Evolutionary conservation across 805 yeast genomes (phyloP).

Genomic region (Wickerhamomyces kurtzmanii): DNA sequence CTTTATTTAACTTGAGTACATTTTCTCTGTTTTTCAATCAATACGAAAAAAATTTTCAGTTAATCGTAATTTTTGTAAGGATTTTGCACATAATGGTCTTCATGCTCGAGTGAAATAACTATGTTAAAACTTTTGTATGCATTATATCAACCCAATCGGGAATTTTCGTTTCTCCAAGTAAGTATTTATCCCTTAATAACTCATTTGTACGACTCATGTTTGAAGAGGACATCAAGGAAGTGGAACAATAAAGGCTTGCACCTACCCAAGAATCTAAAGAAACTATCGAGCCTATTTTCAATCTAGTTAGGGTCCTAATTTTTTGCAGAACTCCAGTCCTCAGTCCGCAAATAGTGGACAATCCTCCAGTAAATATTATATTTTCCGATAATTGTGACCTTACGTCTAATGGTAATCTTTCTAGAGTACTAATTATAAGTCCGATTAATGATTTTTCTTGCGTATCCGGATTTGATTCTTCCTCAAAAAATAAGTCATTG

Average conservation of each 20-base stretch:
- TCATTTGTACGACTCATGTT: not conserved
- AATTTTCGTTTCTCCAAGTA: not conserved
- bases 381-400: constrained; percentile 4
- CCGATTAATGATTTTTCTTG: constrained; percentile 6
- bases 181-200: not conserved
- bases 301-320: constrained; percentile 1
- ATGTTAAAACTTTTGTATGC: no score
- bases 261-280: constrained; percentile 17
- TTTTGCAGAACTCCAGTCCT: constrained; percentile 8
- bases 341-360: constrained; percentile 13
- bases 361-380: constrained; percentile 16
- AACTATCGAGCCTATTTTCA: constrained; percentile 3
- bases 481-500: constrained; percentile 7
- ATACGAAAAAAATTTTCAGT: no score
- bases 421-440: constrained; percentile 3
- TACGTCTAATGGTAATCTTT: constrained; percentile 8
- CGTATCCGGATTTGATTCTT: constrained; percentile 4
- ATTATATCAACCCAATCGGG: constrained; percentile 1
- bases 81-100: no score
- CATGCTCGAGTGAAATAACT: no score
- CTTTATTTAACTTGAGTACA: no score
- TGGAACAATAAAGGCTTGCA: constrained; percentile 15
- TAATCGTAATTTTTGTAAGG: no score
- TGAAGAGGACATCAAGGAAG: constrained; percentile 9
- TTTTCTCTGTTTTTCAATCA: no score